Base-by-base conservation (phyloP, 2,329 filamentous ascomycete genomes). In the Neofusicoccum cordaticola region DNA sequence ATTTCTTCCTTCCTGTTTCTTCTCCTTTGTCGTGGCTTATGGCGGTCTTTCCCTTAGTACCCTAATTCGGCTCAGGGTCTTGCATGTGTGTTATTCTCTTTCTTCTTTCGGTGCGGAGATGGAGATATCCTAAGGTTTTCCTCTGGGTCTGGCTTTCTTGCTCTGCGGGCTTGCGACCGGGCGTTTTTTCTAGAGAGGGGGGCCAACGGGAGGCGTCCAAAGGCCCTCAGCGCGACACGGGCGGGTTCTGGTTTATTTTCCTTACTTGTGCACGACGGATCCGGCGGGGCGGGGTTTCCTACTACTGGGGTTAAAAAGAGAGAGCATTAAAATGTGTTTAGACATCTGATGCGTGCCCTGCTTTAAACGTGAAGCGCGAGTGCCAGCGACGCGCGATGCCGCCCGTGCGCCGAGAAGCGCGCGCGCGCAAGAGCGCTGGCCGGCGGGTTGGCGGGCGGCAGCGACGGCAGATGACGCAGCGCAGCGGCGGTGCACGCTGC, bases 11-110 rank as follows among this genome's bases (percentile, higher is more conserved):
- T 69, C 66, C 71, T 68, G 56, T 39, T 68, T 75, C 39, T 63
- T 67, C 66, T 39, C 65, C 66, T 66, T 68, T 72, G 69, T 72
- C 69, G 68, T 69, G 69, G 69, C 69, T 67, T 57, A 70, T 50
- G 31, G 34, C 51, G 47, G 45, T 53, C 41, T 56, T 65, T 62
- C 22, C 56, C 37, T 56, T 60, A 62, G 19, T 60, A 63, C 42
- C 56, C 48, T 66, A 61, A 64, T 64, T 56, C 42, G 62, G 62
- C 51, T 64, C 51, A 47, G 51, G 50, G 50, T 53, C 17, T 53
- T 64, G 62, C 67, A 67, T 66, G 53, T 66, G 68, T 65, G 34
- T 48, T 56, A 39, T 44, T 60, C 44, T 48, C 63, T 68, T 67
- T 66, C 66, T 67, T 70, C 67, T 72, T 63, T 51, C 22, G 63